These are phyloP conservation scores for Euphorbia tirucalli DNA, from an alignment of 345 rosid species.

Conservation along the genomic window DNA sequence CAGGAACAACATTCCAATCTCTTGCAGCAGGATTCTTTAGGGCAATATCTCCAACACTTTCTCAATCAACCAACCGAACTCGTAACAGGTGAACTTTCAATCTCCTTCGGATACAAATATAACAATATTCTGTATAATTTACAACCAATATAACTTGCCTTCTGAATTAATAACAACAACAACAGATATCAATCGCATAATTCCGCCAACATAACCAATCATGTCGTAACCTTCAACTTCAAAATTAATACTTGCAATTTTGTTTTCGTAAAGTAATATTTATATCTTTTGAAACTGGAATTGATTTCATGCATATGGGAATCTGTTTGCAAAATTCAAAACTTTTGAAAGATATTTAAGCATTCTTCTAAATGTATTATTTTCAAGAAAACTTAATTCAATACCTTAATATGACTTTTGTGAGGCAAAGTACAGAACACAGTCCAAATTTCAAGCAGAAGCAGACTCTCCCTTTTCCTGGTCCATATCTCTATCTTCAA, in stretches of 20 bases:
- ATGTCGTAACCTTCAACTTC: neutral
- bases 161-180: too few species aligned
- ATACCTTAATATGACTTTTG: neutral
- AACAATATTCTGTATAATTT: too few species aligned
- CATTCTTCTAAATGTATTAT: neutral
- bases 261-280: too few species aligned
- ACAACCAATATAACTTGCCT: too few species aligned
- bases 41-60: neutral
- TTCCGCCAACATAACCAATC: neutral
- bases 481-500: slow-evolving; percentile 22
- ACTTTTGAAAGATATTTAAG: neutral
- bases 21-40: neutral
- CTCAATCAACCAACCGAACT: neutral
- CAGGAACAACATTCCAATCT: neutral
- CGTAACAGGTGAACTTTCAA: neutral
- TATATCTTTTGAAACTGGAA: neutral
- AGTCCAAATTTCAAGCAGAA: slow-evolving; percentile 10
- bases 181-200: neutral
- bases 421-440: neutral
- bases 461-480: slow-evolving; percentile 25
- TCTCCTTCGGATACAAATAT: too few species aligned
- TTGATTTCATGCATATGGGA: neutral
- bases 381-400: neutral
- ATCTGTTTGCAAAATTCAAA: neutral
- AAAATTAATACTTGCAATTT: too few species aligned